phyloP scores from a whole-genome alignment of 1,284 basidiomycete genomes.

The Malassezia psittaci region DNA sequence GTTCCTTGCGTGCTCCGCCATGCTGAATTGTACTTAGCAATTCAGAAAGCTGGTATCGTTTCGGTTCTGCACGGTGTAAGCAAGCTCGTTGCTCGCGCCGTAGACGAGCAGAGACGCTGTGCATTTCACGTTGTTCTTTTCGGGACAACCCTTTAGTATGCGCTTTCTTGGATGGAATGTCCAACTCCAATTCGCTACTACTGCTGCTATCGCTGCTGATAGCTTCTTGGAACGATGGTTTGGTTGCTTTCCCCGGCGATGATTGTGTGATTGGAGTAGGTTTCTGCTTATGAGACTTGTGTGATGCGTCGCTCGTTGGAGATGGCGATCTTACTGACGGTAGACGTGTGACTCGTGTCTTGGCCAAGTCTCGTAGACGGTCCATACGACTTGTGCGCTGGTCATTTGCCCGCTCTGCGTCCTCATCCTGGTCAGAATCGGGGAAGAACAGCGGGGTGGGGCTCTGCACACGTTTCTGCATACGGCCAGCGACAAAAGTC shows the following conservation, averaged over 20 bases:
- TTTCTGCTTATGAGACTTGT: no score
- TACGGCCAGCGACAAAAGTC: neutral
- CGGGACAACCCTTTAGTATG: conserved; percentile 22
- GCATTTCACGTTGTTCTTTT: conserved; percentile 36
- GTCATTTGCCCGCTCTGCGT: neutral
- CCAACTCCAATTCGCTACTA: neutral
- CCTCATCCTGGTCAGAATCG: neutral
- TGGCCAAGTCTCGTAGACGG: conserved; percentile 9
- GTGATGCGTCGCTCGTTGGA: no score
- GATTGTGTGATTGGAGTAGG: no score
- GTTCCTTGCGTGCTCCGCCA: neutral
- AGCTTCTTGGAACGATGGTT: no score
- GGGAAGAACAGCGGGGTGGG: neutral
- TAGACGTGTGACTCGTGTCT: conserved; percentile 1
- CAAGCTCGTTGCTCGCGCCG: conserved; percentile 28
- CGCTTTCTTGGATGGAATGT: neutral
- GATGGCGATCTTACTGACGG: no score
- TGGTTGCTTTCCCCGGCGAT: no score
- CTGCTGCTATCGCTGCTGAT: neutral
- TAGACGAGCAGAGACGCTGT: conserved; percentile 29
- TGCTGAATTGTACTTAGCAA: conserved; percentile 27
- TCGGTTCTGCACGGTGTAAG: conserved; percentile 19
- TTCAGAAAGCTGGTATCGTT: conserved; percentile 29
- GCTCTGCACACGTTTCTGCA: neutral
- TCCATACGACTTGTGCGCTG: conserved; percentile 9